These are phyloP conservation scores for Chaetoscypha palmicola DNA, from an alignment of 2,329 filamentous ascomycete genomes.

Conservation along the genomic window DNA sequence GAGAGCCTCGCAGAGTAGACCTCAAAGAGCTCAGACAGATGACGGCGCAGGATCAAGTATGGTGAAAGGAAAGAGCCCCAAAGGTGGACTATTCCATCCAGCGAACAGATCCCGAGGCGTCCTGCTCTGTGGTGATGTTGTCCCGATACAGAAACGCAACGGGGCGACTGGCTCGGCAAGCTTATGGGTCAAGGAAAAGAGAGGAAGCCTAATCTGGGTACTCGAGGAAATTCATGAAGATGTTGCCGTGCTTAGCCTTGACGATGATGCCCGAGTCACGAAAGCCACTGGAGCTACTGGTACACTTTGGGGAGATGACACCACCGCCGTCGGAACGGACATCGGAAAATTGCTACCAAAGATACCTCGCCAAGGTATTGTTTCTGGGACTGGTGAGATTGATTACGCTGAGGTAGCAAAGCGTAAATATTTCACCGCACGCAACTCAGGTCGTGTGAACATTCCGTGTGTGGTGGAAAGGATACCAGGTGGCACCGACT, in stretches of 20 bases:
- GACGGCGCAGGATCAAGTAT: constrained; percentile 47
- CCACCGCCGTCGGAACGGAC: constrained; percentile 60
- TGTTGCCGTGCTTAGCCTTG: constrained; percentile 67
- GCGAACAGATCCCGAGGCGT: constrained; percentile 79
- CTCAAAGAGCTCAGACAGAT: constrained; percentile 56
- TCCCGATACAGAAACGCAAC: constrained; percentile 94
- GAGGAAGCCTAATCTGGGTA: constrained; percentile 91
- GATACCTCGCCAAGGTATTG: constrained; percentile 70
- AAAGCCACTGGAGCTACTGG: constrained; percentile 68
- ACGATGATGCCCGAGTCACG: constrained; percentile 68
- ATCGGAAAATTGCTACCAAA: constrained; percentile 73
- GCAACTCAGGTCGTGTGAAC: constrained; percentile 67
- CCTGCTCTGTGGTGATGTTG: constrained; percentile 91
- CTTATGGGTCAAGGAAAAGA: constrained; percentile 97
- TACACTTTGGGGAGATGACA: constrained; percentile 75
- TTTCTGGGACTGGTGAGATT: constrained; percentile 61
- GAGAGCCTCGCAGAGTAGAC: constrained; percentile 43
- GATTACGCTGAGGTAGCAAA: constrained; percentile 70
- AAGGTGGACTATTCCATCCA: constrained; percentile 49
- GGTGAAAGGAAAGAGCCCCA: constrained; percentile 38
- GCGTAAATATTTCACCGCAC: constrained; percentile 76
- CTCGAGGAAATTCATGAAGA: constrained; percentile 97
- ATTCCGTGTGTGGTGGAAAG: constrained; percentile 80
- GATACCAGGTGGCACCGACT: constrained; percentile 58
- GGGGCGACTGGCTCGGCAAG: constrained; percentile 87